These are phyloP conservation scores for Microcyclosporella mali DNA, from an alignment of 2,329 filamentous ascomycete species.

Conservation along the genomic window DNA sequence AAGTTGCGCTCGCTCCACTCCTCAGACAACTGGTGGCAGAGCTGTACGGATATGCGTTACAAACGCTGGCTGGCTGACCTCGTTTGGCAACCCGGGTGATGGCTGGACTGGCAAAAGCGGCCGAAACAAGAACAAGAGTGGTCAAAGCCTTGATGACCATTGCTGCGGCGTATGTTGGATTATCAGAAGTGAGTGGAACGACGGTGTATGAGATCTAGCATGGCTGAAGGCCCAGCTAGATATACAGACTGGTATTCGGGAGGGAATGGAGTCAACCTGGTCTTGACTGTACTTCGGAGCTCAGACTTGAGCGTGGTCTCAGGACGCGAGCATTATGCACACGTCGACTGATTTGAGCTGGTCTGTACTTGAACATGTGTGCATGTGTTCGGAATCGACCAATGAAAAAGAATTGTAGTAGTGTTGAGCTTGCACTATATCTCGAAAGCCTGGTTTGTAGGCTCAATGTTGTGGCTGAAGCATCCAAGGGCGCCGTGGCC, in stretches of 20 bases:
- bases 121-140: slow-evolving; percentile 4
- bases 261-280: too few relatives aligned
- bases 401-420: slow-evolving; percentile 1
- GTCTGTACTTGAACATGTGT: not conserved
- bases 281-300: too few relatives aligned
- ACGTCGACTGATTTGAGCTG: slow-evolving; percentile 2
- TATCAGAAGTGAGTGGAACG: slow-evolving; percentile 1
- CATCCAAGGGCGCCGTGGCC: too few relatives aligned
- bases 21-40: too few relatives aligned
- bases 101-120: slow-evolving; percentile 5
- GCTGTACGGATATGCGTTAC: too few relatives aligned
- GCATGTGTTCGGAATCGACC: slow-evolving; percentile 7
- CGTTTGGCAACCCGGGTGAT: too few relatives aligned
- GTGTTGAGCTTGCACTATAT: too few relatives aligned
- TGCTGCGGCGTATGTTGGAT: not conserved
- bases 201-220: not conserved
- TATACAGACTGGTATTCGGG: slow-evolving; percentile 1
- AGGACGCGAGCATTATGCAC: slow-evolving; percentile 5
- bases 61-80: too few relatives aligned
- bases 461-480: too few relatives aligned
- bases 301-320: too few relatives aligned
- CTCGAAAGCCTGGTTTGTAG: too few relatives aligned
- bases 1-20: too few relatives aligned
- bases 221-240: not conserved
- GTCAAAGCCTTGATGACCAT: slow-evolving; percentile 4